phyloP scores from a whole-genome alignment of 306 rosid species.

The Citrullus amarus region DNA sequence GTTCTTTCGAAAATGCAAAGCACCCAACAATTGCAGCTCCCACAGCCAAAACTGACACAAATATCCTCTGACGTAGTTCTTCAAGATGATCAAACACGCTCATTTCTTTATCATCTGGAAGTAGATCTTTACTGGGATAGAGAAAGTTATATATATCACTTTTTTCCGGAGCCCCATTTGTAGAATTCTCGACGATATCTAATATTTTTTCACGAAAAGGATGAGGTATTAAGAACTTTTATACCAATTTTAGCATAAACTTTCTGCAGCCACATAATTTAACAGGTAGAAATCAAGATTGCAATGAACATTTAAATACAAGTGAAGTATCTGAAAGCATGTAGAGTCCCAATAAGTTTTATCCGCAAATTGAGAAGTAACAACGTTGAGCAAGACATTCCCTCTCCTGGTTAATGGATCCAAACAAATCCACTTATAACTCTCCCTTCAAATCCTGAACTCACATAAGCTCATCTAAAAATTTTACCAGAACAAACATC shows the following conservation, averaged over 20 bases:
- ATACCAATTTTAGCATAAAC: constrained; percentile 4
- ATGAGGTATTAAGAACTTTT: constrained; percentile 8
- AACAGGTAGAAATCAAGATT: background rate
- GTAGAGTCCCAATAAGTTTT: background rate
- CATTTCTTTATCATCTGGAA: constrained; percentile 96
- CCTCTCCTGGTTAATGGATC: background rate
- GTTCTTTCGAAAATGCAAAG: constrained; percentile 79
- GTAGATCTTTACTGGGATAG: constrained; percentile 79
- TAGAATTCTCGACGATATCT: constrained; percentile 23
- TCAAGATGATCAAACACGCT: constrained; percentile 90
- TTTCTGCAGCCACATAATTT: constrained; percentile 2
- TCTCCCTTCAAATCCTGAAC: background rate
- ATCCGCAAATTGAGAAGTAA: background rate
- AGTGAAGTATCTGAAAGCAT: background rate
- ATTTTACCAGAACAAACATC: background rate
- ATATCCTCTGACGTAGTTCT: constrained; percentile 90
- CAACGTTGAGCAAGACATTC: background rate
- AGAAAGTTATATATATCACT: constrained; percentile 52
- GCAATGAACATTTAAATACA: background rate
- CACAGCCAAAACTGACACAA: constrained; percentile 65
- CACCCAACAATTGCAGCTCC: constrained; percentile 79
- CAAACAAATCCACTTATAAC: background rate
- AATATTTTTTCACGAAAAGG: constrained; percentile 10
- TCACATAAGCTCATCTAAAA: background rate
- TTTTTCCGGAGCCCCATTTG: constrained; percentile 36